Evolutionary conservation across 305 asterid species (phyloP), one percentile per base, ranked within the genome.

Genomic region (Fraxinus angustifolia): DNA sequence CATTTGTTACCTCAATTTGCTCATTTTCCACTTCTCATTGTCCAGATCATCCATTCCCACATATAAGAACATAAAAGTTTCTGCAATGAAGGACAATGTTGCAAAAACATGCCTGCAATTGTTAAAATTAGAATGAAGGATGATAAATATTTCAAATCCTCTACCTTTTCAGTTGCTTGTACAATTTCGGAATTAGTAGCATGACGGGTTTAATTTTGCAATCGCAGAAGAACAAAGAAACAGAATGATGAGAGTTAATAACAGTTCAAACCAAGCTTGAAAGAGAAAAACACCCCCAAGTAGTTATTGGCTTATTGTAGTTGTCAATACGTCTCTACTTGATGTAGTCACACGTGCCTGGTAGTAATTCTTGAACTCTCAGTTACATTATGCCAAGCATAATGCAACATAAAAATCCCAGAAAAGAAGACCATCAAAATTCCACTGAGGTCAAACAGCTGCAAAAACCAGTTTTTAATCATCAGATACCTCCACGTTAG

Each of bases 31-130:
- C 85, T 95, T 95, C 87, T 89, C 90, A 21, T 89, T 85, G 85
- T 93, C 99, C 86, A 95, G 78, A 76, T 93, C 97, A 83, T 95
- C 98, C 97, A 93, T 95, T 58, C 99, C 99, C 85, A 95, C 99
- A 16, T 95, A 95, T 58, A 95, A 77, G 83, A 95, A 95, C 88
- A 95, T 93, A 4, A 34, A 34, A 34, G 36, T 34, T 34, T 4
- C 36, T 34, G 36, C 36, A 86, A 95, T 90, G 81, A 90, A 93
- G 62, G 99, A 91, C 97, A 95, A 83, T 84, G 91, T 89, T 34
- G 95, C 93, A 87, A 95, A 95, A 35, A 91, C 90, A 85, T 93
- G 93, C 91, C 98, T 94, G 96, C 90, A 87, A 53, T 85, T 19
- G 50, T 80, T 77, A 78, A 31, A 11, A 73, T 60, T 42, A 42